Evolutionary conservation across 2,329 filamentous ascomycete species (phyloP).

Genomic region (Calonectria henricotiae): DNA sequence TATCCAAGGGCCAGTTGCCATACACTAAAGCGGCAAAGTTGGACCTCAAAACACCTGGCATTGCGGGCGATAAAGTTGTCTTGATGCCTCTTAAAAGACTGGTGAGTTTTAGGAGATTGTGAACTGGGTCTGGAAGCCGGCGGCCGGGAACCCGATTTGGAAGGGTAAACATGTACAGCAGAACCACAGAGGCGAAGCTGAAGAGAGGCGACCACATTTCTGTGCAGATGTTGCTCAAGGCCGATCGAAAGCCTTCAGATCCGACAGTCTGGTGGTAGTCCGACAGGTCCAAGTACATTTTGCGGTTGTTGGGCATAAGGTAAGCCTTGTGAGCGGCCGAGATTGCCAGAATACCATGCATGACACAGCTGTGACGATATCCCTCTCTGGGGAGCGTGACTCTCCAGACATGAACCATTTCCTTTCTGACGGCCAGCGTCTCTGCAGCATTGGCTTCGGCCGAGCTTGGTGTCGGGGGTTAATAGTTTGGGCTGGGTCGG

Average conservation of each 20-base stretch:
- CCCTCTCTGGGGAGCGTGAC: conserved; percentile 50
- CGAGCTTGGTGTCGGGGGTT: conserved; percentile 39
- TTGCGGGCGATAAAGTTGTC: conserved; percentile 42
- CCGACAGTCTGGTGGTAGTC: conserved; percentile 55
- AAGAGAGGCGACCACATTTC: conserved; percentile 56
- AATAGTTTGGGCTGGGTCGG: conserved; percentile 38
- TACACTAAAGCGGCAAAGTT: conserved; percentile 50
- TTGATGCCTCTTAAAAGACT: conserved; percentile 47
- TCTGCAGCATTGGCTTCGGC: conserved; percentile 43
- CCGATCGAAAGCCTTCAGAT: conserved; percentile 52
- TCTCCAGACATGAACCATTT: conserved; percentile 52
- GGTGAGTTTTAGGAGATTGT: conserved; percentile 46
- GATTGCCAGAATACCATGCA: conserved; percentile 54
- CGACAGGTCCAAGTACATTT: conserved; percentile 50
- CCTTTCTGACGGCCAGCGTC: conserved; percentile 46
- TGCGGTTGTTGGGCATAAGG: conserved; percentile 48
- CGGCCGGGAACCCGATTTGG: conserved; percentile 42
- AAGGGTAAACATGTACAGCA: conserved; percentile 52
- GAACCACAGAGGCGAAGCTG: conserved; percentile 61
- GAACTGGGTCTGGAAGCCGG: conserved; percentile 45
- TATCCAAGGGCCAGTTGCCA: conserved; percentile 41
- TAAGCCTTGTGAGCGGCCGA: conserved; percentile 55
- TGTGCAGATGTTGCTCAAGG: conserved; percentile 42
- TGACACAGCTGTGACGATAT: conserved; percentile 52
- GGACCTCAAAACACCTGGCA: conserved; percentile 44